Percentiles rank a stretch among this genome's conserved stretches.
Evolutionary conservation across 495 filamentous ascomycete genomes (phyloP).

Genomic region (Recurvomyces mirabilis): DNA sequence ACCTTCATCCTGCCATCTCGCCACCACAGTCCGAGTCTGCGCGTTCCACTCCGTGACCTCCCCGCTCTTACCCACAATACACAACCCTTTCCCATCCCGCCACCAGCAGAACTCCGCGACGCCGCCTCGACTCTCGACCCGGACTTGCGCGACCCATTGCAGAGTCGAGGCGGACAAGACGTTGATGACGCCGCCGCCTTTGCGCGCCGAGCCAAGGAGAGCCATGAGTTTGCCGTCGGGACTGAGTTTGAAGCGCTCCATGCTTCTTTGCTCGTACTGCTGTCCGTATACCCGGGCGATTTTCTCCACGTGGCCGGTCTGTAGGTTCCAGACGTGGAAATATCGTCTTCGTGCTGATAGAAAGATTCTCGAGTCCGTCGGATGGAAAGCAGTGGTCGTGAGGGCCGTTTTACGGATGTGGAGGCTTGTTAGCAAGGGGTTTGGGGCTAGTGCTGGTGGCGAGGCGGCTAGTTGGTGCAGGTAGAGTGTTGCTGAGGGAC

Average conservation of each 20-base stretch:
- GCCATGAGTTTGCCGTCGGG: constrained; percentile 80
- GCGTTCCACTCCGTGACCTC: constrained; percentile 89
- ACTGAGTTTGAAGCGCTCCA: constrained; percentile 79
- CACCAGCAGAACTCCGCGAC: constrained; percentile 89
- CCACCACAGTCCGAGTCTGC: constrained; percentile 49
- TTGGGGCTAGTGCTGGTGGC: constrained; percentile 62
- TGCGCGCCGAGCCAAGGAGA: constrained; percentile 60
- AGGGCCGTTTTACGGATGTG: constrained; percentile 75
- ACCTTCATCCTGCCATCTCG: constrained; percentile 82
- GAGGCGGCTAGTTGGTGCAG: constrained; percentile 77
- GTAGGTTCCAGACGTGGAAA: constrained; percentile 88
- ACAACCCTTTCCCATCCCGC: constrained; percentile 64
- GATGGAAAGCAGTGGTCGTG: constrained; percentile 64
- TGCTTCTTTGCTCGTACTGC: constrained; percentile 69
- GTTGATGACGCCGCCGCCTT: constrained; percentile 80
- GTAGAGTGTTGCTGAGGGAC: constrained; percentile 69
- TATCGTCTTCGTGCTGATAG: constrained; percentile 78
- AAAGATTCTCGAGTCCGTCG: constrained; percentile 53
- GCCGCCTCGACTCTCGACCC: constrained; percentile 69
- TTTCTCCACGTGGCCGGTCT: constrained; percentile 70
- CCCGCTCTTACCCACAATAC: constrained; percentile 70
- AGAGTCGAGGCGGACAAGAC: constrained; percentile 67
- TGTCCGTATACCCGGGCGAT: constrained; percentile 66
- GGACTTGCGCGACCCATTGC: constrained; percentile 80
- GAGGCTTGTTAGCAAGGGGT: constrained; percentile 79